Base-by-base conservation (phyloP, 306 rosid genomes). In the Vigna hirtella region DNA sequence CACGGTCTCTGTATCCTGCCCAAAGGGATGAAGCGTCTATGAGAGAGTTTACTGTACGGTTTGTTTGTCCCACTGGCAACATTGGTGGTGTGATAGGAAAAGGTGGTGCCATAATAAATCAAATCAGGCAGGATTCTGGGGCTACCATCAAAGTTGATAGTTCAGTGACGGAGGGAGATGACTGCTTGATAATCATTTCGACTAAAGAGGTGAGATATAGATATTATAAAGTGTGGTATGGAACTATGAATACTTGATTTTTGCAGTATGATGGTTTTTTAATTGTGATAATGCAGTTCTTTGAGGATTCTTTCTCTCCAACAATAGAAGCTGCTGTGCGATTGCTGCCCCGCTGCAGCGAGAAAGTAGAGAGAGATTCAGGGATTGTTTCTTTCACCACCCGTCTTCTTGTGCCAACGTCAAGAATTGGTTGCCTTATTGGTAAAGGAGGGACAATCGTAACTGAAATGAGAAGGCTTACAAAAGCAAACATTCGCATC, bases 71-170 rank as follows among this genome's bases (percentile, higher is more conserved):
- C 4, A 95, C 87, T 65, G 93, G 83, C 10, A 95, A 92, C 77
- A 89, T 92, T 83, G 98, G 98, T 38, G 96, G 98, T 9, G 98
- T 95, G 76, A 95, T 95, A 77, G 98, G 98, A 50, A 95, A 95
- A 86, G 98, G 98, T 77, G 98, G 98, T 77, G 86, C 56, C 26
- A 85, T 95, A 50, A 92, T 95, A 76, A 95, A 95, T 87, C 98
- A 95, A 86, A 92, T 95, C 75, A 91, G 98, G 86, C 97, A 95
- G 86, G 98, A 92, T 17, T 89, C 98, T 38, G 96, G 93, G 50
- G 98, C 98, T 36, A 84, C 77, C 24, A 91, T 95, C 69, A 95
- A 95, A 81, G 98, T 95, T 82, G 98, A 95, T 87, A 92, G 98
- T 87, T 95, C 98, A 13, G 81, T 89, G 52, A 66, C 97, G 15